Evolutionary conservation across 352 stramenopile species (phyloP), one percentile per base, ranked within the genome.

Genomic region (Phytophthora rubi): DNA sequence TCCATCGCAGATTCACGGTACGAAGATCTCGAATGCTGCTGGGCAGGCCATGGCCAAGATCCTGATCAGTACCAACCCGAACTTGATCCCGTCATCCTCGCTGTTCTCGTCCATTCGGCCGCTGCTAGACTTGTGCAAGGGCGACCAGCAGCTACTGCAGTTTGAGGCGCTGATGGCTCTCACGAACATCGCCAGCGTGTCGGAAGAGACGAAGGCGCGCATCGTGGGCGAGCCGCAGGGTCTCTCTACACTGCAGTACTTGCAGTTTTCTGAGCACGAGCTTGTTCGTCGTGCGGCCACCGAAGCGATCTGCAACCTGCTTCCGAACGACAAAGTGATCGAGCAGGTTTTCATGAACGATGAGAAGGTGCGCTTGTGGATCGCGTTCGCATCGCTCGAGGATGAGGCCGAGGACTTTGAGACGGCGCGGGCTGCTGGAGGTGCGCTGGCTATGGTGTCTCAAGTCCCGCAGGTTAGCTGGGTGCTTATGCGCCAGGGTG

Each of bases 231-330:
- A 93, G 44, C 83, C 86, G 0, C 83, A 96, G 35, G 86, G 83
- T 0, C 65, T 96, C 1, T 89, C 81, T 13, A 94, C 88, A 39
- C 65, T 96, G 13, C 85, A 94, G 64, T 96, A 95, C 56, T 63
- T 96, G 33, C 98, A 99, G 89, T 99, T 99, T 79, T 98, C 92
- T 3, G 97, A 99, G 61, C 96, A 99, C 61, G 89, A 98, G 44
- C 88, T 99, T 62, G 96, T 99, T 59, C 92, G 97, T 61, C 89
- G 95, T 58, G 97, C 98, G 9, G 95, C 97, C 8, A 99, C 97
- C 4, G 97, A 99, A 78, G 87, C 95, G 4, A 81, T 99, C 37
- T 97, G 90, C 73, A 99, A 99, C 71, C 77, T 99, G 61, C 75
- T 99, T 28, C 93, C 92, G 10, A 92, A 98, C 74, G 83, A 96